Conservation (phyloP, 371 early-diverging fungal genomes). For the Nematocida displodere region DNA sequence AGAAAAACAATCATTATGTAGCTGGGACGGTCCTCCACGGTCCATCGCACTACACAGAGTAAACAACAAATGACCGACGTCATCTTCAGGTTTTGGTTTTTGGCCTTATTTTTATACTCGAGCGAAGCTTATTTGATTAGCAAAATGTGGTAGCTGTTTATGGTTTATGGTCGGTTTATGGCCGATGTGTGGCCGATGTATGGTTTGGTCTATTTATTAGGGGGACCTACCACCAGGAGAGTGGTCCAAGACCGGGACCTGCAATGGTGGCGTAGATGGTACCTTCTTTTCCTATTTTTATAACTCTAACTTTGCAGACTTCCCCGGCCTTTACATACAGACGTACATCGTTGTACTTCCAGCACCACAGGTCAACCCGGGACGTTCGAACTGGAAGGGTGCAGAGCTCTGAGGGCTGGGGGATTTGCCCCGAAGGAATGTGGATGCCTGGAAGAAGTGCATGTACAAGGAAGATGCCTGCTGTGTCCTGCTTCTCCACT, state of each 20-base stretch:
- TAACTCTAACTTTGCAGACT: slow-evolving; percentile 10
- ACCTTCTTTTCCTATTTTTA: not conserved
- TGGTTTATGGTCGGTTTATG: too few species aligned
- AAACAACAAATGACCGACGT: too few species aligned
- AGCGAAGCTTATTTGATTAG: too few species aligned
- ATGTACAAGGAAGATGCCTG: slow-evolving; percentile 23
- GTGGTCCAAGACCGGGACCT: slow-evolving; percentile 41
- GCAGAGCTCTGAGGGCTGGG: slow-evolving; percentile 13
- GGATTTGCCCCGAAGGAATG: slow-evolving; percentile 33
- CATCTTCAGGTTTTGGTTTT: too few species aligned
- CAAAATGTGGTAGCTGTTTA: too few species aligned
- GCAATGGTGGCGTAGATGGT: not conserved
- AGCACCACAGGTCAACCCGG: slow-evolving; percentile 24
- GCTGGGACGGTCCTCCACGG: not conserved
- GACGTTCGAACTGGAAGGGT: slow-evolving; percentile 6
- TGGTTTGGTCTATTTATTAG: too few species aligned
- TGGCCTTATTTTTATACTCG: too few species aligned
- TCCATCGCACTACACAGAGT: too few species aligned
- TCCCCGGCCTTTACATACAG: slow-evolving; percentile 33
- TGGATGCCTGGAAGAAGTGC: slow-evolving; percentile 26
- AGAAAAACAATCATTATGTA: not conserved
- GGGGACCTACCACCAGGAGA: slow-evolving; percentile 42
- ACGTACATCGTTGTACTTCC: slow-evolving; percentile 35
- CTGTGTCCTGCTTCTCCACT: slow-evolving; percentile 35
- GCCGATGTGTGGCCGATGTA: too few species aligned